A percentile compares a stretch with the other conserved stretches of the same genome.
phyloP scores from a whole-genome alignment of 805 yeast species.

The Clavispora carvajalis region DNA sequence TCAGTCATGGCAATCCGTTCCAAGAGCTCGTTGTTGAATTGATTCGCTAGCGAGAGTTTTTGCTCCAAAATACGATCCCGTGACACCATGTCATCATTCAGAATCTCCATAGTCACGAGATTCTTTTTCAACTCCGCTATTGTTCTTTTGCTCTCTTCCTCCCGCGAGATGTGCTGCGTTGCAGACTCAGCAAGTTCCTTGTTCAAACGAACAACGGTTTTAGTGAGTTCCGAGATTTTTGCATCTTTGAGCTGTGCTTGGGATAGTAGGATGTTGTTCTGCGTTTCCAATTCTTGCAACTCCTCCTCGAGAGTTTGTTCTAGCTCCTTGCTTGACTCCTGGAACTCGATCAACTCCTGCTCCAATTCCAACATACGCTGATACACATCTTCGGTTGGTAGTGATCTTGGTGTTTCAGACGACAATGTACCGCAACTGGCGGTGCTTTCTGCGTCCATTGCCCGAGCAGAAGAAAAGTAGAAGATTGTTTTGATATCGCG shows the following conservation, averaged over 20 bases:
- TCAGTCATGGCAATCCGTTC: slow-evolving; percentile 40
- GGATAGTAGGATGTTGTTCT: slow-evolving; percentile 15
- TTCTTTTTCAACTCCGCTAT: slow-evolving; percentile 22
- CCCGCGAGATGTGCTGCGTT: slow-evolving; percentile 1
- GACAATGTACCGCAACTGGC: background rate
- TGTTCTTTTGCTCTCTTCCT: slow-evolving; percentile 9
- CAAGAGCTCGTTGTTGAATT: slow-evolving; percentile 36
- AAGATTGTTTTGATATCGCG: background rate
- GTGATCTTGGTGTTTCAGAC: no score
- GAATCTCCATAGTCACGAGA: slow-evolving; percentile 38
- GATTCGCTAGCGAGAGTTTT: slow-evolving; percentile 30
- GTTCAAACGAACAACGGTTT: slow-evolving; percentile 10
- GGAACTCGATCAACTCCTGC: slow-evolving; percentile 35
- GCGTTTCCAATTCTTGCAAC: slow-evolving; percentile 27
- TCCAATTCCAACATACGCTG: slow-evolving; percentile 32
- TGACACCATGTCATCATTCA: slow-evolving; percentile 36
- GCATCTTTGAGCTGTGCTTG: slow-evolving; percentile 15
- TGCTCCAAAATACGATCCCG: slow-evolving; percentile 31
- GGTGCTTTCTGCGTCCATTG: background rate
- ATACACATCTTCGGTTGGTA: slow-evolving; percentile 3
- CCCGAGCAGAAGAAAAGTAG: background rate
- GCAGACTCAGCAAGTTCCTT: slow-evolving; percentile 19
- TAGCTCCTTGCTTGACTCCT: slow-evolving; percentile 39
- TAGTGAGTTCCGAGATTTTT: slow-evolving; percentile 16
- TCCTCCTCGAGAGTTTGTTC: slow-evolving; percentile 44